Evolutionary conservation across 2,329 filamentous ascomycete species (phyloP).

Genomic region (Exophiala spinifera): DNA sequence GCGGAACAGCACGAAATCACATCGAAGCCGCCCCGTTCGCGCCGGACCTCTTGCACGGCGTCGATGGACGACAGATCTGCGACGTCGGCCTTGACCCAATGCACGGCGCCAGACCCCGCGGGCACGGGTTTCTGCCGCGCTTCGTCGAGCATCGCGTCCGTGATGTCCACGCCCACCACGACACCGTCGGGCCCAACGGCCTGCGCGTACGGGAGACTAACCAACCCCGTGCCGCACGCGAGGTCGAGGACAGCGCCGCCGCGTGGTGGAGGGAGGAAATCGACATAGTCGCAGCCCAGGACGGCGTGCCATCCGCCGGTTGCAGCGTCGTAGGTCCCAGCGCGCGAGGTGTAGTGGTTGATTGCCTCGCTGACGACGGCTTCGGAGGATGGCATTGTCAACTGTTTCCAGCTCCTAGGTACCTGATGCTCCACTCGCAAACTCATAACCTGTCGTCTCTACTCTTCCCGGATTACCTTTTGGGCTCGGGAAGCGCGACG

Average conservation of each 20-base stretch:
- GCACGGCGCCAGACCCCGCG: neutral
- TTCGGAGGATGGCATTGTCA: slow-evolving; percentile 3
- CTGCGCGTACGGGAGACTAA: slow-evolving; percentile 40
- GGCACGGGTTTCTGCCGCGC: slow-evolving; percentile 26
- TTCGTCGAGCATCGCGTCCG: slow-evolving; percentile 40
- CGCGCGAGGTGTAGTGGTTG: slow-evolving; percentile 34
- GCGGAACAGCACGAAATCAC: slow-evolving; percentile 21
- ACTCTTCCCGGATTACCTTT: too few species aligned
- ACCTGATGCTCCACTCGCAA: too few species aligned
- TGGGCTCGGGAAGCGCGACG: too few species aligned
- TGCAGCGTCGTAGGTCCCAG: slow-evolving; percentile 38
- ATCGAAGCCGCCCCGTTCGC: slow-evolving; percentile 8
- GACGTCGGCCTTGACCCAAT: slow-evolving; percentile 11
- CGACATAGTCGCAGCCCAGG: slow-evolving; percentile 40
- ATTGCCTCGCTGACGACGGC: slow-evolving; percentile 9
- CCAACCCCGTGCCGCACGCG: slow-evolving; percentile 46
- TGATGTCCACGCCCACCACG: slow-evolving; percentile 44
- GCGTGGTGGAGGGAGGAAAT: slow-evolving; percentile 29
- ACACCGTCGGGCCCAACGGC: slow-evolving; percentile 37
- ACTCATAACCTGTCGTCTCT: too few species aligned
- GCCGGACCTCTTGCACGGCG: slow-evolving; percentile 5
- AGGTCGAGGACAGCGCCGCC: slow-evolving; percentile 46
- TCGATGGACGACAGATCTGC: slow-evolving; percentile 5
- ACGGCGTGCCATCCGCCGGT: slow-evolving; percentile 36
- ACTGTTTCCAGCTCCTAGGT: too few species aligned